These are phyloP conservation scores for Pseudozyma sp. DNA, from an alignment of 1,284 basidiomycete species.

Conservation along the genomic window DNA sequence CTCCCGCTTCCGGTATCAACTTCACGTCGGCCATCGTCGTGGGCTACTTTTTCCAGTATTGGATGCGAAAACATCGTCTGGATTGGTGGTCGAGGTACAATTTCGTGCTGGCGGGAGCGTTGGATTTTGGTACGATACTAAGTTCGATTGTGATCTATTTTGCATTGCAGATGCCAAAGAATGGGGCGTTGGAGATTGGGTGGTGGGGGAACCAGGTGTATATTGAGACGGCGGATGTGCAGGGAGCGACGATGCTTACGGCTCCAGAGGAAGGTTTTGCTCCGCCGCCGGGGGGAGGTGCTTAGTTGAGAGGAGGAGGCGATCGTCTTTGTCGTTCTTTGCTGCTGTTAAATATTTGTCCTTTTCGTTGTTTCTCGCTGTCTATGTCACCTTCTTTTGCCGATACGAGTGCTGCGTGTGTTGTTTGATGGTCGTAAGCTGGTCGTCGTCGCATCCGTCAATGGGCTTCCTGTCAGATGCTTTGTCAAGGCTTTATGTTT, in stretches of 20 bases:
- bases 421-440: no score
- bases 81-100: slow-evolving; percentile 70
- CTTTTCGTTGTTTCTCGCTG: neutral
- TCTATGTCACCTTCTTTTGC: neutral
- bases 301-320: no score
- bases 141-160: slow-evolving; percentile 50
- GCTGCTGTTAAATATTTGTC: neutral
- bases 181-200: slow-evolving; percentile 29
- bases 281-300: slow-evolving; percentile 19
- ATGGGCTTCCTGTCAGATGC: no score
- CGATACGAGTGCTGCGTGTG: neutral
- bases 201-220: slow-evolving; percentile 67
- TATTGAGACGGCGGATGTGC: slow-evolving; percentile 44
- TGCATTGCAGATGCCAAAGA: slow-evolving; percentile 39
- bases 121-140: slow-evolving; percentile 69
- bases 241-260: slow-evolving; percentile 11
- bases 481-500: neutral
- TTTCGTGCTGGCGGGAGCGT: slow-evolving; percentile 69
- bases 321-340: neutral
- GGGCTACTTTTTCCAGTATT: slow-evolving; percentile 71
- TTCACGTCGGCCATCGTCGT: slow-evolving; percentile 69
- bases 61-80: slow-evolving; percentile 60
- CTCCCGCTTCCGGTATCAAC: slow-evolving; percentile 68
- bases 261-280: slow-evolving; percentile 34
- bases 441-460: no score